Percentiles rank a stretch among this genome's conserved stretches.
These are phyloP conservation scores for Aspergillus sojae DNA, from an alignment of 2,329 filamentous ascomycete genomes.

Conservation along the genomic window DNA sequence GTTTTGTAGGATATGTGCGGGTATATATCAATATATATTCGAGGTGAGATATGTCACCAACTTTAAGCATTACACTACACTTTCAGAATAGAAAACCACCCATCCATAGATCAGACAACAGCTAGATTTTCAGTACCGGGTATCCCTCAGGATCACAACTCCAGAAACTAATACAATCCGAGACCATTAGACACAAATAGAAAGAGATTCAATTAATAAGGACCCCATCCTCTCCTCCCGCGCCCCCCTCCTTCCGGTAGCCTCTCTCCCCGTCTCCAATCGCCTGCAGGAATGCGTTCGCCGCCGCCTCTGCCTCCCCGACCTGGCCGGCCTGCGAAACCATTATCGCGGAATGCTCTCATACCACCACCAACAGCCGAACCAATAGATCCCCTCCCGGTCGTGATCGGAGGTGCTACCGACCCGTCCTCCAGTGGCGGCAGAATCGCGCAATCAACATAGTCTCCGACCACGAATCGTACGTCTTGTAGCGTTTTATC, in stretches of 20 bases:
- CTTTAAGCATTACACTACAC: background rate
- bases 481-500: constrained; percentile 75
- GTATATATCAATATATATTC: background rate
- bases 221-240: constrained; percentile 45
- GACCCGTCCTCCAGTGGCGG: constrained; percentile 74
- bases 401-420: constrained; percentile 64
- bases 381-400: constrained; percentile 49
- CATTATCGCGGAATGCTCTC: constrained; percentile 50
- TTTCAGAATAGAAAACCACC: background rate
- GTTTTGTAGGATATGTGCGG: background rate
- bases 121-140: constrained; percentile 9
- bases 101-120: background rate
- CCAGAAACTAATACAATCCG: constrained; percentile 12
- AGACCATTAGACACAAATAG: background rate
- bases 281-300: constrained; percentile 48
- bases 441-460: constrained; percentile 78
- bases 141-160: constrained; percentile 20
- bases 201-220: constrained; percentile 31
- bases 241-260: constrained; percentile 42
- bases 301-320: constrained; percentile 45
- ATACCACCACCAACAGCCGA: constrained; percentile 43
- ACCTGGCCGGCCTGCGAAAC: constrained; percentile 43
- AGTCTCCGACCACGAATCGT: constrained; percentile 87
- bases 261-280: constrained; percentile 54
- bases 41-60: background rate